Evolutionary conservation across 2,329 filamentous ascomycete species (phyloP), one percentile per base, ranked within the genome.

Genomic region (Remersonia thermophila): DNA sequence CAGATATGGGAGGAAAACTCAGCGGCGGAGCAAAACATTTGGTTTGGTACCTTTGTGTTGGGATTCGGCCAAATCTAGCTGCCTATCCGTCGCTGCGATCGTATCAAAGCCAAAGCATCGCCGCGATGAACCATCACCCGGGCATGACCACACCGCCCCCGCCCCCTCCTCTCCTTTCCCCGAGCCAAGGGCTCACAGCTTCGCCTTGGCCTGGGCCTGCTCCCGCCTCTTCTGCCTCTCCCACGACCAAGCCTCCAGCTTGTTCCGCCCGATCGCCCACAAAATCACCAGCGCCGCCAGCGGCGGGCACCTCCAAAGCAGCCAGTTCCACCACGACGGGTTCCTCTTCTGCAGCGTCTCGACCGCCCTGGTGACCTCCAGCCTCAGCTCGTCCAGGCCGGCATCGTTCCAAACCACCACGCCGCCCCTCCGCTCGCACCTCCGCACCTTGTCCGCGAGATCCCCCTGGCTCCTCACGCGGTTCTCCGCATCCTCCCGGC

Each of bases 391-490:
- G 26, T 76, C 77, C 51, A 67, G 77, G 32, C 74, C 75, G 2
- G 73, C 74, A 60, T 96, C 89, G 60, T 98, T 98, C 83, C 83
- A 91, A 16, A 98, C 70, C 25, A 95, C 84, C 3, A 86, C 70
- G 0, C 87, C 89, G 7, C 49, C 72, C 31, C 85, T 65, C 32
- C 71, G 75, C 58, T 81, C 66, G 42, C 79, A 83, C 54, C 84
- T 66, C 54, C 71, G 68, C 13, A 83, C 87, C 69, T 96, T 96
- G 49, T 82, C 73, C 46, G 76, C 67, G 42, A 95, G 82, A 56
- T 93, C 83, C 31, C 77, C 80, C 67, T 98, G 91, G 54, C 85
- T 93, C 44, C 69, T 64, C 4, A 98, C 85, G 13, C 91, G 66
- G 55, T 93, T 86, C 65, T 80, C 71, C 12, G 89, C 91, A 55